phyloP scores from a whole-genome alignment of 345 rosid species.

The thale cress (Arabidopsis thaliana) region DNA sequence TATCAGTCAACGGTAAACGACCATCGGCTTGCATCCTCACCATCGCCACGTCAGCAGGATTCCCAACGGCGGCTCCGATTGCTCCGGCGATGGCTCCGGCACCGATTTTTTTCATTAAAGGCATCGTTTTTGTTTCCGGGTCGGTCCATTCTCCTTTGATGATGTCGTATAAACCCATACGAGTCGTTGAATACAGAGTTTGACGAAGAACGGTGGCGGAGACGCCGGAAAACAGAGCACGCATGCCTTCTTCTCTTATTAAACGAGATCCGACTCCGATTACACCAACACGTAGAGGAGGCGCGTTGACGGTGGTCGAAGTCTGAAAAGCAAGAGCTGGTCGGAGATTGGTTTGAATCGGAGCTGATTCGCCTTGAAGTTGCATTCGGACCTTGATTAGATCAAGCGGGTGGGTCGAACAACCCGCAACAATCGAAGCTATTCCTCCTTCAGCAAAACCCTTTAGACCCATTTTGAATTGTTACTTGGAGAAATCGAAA shows the following conservation, averaged over 20 bases:
- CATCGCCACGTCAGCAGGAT: conserved; percentile 94
- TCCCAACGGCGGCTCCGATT: conserved; percentile 83
- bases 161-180: conserved; percentile 85
- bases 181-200: conserved; percentile 82
- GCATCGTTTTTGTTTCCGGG: conserved; percentile 60
- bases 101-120: conserved; percentile 54
- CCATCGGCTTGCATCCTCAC: conserved; percentile 97
- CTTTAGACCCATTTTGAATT: conserved; percentile 63
- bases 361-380: conserved; percentile 72
- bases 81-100: conserved; percentile 84
- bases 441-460: conserved; percentile 92
- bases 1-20: conserved; percentile 60
- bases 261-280: conserved; percentile 61
- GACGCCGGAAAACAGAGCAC: conserved; percentile 78
- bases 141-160: conserved; percentile 77
- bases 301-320: conserved; percentile 41
- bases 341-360: conserved; percentile 55
- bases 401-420: conserved; percentile 87
- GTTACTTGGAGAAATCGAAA: neutral
- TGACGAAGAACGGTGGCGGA: conserved; percentile 91
- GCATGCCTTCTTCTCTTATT: conserved; percentile 63
- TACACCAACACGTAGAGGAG: conserved; percentile 63
- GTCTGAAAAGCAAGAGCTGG: conserved; percentile 71
- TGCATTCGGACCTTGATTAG: conserved; percentile 92
- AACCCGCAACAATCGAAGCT: conserved; percentile 80